phyloP scores from a whole-genome alignment of 2,329 filamentous ascomycete genomes.

The Fusarium burgessii region DNA sequence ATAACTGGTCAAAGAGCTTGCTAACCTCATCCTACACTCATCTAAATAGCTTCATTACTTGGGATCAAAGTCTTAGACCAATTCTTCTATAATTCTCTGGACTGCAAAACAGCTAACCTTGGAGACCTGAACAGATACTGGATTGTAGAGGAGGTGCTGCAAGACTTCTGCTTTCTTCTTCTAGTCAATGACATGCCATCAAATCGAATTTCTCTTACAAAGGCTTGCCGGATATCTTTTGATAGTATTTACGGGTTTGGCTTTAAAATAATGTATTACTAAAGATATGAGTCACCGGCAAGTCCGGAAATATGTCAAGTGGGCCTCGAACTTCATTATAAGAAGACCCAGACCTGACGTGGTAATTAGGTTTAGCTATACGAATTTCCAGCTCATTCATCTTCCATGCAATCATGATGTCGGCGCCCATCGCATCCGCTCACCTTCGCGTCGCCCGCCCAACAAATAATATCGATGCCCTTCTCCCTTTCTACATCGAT shows the following conservation, averaged over 20 bases:
- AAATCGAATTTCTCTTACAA: rapidly evolving
- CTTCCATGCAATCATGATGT: not conserved
- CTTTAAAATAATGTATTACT: too few relatives aligned
- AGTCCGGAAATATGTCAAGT: not conserved
- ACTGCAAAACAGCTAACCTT: not conserved
- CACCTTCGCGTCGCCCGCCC: not conserved
- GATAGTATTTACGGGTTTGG: not conserved
- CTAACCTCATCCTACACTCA: too few relatives aligned
- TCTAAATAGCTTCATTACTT: too few relatives aligned
- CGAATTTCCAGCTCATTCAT: not conserved
- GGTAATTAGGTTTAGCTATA: not conserved
- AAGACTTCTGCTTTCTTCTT: too few relatives aligned
- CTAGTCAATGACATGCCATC: too few relatives aligned
- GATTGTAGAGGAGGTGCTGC: too few relatives aligned
- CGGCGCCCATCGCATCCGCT: not conserved
- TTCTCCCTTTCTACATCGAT: not conserved
- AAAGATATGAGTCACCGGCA: not conserved
- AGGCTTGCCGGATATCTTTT: not conserved
- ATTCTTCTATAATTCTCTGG: too few relatives aligned
- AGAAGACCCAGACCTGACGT: not conserved
- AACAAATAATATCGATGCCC: not conserved
- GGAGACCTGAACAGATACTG: too few relatives aligned
- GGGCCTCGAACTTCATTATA: not conserved
- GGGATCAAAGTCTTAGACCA: too few relatives aligned
- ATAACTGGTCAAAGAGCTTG: too few relatives aligned